phyloP scores from a whole-genome alignment of 2,329 filamentous ascomycete genomes.

The Exophiala sideris region DNA sequence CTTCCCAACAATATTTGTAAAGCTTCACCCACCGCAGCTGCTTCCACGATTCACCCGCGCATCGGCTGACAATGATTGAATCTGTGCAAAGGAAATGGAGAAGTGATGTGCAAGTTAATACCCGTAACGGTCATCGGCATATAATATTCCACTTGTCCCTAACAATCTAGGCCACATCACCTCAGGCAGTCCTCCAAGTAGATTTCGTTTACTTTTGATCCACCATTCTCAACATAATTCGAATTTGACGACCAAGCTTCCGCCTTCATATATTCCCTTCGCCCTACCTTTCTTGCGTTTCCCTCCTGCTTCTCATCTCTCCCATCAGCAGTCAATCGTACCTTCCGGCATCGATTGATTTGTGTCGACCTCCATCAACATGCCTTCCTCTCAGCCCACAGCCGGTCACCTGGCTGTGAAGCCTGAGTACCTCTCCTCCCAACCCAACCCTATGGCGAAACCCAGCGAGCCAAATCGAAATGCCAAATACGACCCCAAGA shows the following conservation, averaged over 20 bases:
- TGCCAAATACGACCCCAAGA: constrained; percentile 59
- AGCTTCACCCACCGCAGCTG: too few relatives aligned
- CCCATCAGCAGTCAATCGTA: background rate
- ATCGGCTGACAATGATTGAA: too few relatives aligned
- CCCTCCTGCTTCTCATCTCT: constrained; percentile 5
- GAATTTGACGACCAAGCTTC: background rate
- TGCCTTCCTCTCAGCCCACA: constrained; percentile 53
- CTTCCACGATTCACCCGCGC: too few relatives aligned
- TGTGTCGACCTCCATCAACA: constrained; percentile 29
- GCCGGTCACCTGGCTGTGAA: constrained; percentile 48
- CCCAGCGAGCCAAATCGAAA: constrained; percentile 52
- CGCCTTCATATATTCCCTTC: constrained; percentile 2
- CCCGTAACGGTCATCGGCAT: background rate
- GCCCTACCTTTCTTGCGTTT: constrained; percentile 1
- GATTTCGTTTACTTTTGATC: background rate
- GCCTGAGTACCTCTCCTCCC: constrained; percentile 44
- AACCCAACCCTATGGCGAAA: constrained; percentile 47
- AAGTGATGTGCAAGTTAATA: background rate
- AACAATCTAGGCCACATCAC: too few relatives aligned
- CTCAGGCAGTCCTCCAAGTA: background rate
- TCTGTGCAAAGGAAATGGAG: background rate
- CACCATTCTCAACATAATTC: background rate
- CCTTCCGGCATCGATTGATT: constrained; percentile 12
- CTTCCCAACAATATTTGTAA: too few relatives aligned
- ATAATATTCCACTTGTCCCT: background rate